Evolutionary conservation across 345 rosid genomes (phyloP), one percentile per base, ranked within the genome.

Genomic region (Excoecaria agallocha): DNA sequence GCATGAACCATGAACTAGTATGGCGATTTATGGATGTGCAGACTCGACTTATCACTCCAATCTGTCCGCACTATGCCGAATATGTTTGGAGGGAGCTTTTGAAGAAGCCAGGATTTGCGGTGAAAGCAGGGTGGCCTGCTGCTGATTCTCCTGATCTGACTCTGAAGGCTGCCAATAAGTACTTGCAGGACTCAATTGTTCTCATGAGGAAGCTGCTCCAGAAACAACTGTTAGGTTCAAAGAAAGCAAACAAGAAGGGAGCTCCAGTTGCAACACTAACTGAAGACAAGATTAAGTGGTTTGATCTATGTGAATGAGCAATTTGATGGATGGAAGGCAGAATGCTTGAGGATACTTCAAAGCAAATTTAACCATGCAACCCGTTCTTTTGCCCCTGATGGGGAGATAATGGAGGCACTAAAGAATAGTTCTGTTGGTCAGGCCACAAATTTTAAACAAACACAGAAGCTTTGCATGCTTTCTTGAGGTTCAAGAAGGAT

Each of bases 61-160:
- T 95, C 64, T 95, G 98, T 80, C 99, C 99, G 55, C 99, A 95
- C 71, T 93, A 89, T 84, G 87, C 89, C 0, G 99, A 93, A 70
- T 85, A 86, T 83, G 94, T 95, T 58, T 95, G 99, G 99, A 88
- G 93, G 84, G 90, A 82, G 71, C 83, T 91, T 82, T 66, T 95
- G 83, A 87, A 86, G 86, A 91, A 87, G 82, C 90, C 90, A 45
- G 94, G 99, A 37, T 88, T 85, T 64, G 98, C 80, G 54, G 80
- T 95, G 69, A 86, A 84, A 70, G 90, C 97, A 15, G 98, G 99
- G 22, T 95, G 99, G 99, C 99, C 99, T n/a, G 37, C 38, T 13
- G 89, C 91, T 72, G 85, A 76, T 65, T 73, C 84, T 71, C 91
- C 98, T 16, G 96, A 95, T 82, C 85, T 89, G 51, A 86, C 84